Conservation (phyloP, 495 filamentous ascomycete genomes). For the Lepidopterella palustris region DNA sequence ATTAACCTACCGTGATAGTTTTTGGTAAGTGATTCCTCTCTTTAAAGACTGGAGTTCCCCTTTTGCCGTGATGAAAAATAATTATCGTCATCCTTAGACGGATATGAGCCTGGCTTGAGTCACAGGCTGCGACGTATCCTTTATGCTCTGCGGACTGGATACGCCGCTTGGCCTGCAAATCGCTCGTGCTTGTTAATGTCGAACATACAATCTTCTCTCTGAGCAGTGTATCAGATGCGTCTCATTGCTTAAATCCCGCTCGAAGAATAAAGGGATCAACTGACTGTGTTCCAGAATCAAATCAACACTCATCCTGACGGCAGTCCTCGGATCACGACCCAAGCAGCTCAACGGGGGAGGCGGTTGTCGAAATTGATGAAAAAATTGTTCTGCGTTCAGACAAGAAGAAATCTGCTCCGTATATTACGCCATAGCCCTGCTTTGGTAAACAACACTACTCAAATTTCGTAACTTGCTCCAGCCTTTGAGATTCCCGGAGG, state of each 20-base stretch:
- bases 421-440: no score
- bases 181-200: not conserved
- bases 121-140: not conserved
- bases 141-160: not conserved
- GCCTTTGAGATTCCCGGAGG: no score
- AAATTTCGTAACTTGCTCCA: no score
- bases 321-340: no score
- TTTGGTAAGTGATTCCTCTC: not conserved
- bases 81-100: not conserved
- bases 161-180: not conserved
- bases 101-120: not conserved
- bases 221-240: not conserved
- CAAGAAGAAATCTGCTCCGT: no score
- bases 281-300: no score
- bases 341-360: no score
- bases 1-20: no score
- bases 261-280: not conserved
- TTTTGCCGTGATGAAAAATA: not conserved
- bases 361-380: no score
- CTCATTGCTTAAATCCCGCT: not conserved
- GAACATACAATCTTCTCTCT: not conserved
- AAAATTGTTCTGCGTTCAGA: no score
- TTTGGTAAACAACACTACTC: no score
- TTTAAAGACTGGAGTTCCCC: not conserved
- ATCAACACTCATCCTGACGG: no score